Conservation (phyloP, 1,284 basidiomycete species). For the Trichosporon faecale region DNA sequence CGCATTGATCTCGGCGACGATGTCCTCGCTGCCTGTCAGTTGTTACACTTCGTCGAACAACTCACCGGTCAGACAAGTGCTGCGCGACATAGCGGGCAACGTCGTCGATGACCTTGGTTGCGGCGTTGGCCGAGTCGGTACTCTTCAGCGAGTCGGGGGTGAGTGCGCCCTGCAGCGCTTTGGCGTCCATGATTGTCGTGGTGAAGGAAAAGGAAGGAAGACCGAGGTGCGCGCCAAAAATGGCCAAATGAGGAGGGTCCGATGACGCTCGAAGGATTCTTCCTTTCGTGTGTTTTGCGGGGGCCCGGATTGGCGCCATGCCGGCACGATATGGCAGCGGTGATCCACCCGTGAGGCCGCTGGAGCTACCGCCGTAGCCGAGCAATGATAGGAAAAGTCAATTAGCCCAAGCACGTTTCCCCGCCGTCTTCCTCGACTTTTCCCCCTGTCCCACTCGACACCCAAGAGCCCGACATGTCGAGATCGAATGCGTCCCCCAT, state of each 20-base stretch:
- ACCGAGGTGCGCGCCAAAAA: not conserved
- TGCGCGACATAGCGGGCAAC: conserved; percentile 34
- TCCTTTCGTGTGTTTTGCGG: not conserved
- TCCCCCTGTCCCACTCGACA: conserved; percentile 20
- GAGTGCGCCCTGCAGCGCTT: conserved; percentile 14
- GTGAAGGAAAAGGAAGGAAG: not conserved
- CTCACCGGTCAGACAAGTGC: conserved; percentile 36
- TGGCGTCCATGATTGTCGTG: conserved; percentile 13
- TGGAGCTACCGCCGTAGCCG: not conserved
- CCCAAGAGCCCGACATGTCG: not conserved
- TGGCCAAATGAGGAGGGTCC: not conserved
- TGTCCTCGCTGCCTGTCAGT: conserved; percentile 20
- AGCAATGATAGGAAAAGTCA: not conserved
- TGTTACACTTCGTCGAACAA: not conserved
- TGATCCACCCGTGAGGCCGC: not conserved
- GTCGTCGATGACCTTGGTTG: conserved; percentile 21
- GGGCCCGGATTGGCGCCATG: conserved; percentile 10
- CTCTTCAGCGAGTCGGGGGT: not conserved
- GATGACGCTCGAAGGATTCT: not conserved
- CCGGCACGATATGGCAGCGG: not conserved
- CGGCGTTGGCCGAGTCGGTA: conserved; percentile 21
- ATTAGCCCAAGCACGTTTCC: not conserved
- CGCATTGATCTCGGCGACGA: conserved; percentile 27
- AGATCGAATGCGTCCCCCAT: not conserved
- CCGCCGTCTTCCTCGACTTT: not conserved